Evolutionary conservation across 768 basidiomycete genomes (phyloP).

Genomic region (Leccinum pellstonianum): DNA sequence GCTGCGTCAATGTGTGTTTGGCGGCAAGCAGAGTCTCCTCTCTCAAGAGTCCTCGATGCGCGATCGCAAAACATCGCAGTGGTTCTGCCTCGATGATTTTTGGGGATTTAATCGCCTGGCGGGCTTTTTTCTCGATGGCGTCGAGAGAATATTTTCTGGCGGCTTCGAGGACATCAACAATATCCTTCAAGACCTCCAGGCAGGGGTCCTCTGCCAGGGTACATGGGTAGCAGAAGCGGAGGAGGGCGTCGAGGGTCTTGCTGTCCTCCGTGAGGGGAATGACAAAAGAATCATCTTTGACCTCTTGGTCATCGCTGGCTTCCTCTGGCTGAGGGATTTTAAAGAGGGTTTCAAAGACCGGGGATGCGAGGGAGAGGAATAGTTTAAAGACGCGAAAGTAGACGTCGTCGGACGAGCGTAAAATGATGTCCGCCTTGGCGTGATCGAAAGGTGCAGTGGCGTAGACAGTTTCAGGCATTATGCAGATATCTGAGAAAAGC

Average conservation of each 20-base stretch:
- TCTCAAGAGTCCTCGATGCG: constrained; percentile 22
- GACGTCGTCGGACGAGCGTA: constrained; percentile 27
- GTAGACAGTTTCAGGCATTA: background rate
- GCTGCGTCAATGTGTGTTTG: constrained; percentile 26
- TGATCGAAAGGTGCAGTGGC: constrained; percentile 23
- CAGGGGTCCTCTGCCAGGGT: constrained; percentile 19
- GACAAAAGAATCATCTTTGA: constrained; percentile 16
- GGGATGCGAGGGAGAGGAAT: constrained; percentile 34
- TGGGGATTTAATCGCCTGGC: constrained; percentile 21
- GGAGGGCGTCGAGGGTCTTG: constrained; percentile 21
- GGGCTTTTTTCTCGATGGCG: constrained; percentile 20
- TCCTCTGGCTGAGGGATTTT: constrained; percentile 26
- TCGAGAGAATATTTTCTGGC: constrained; percentile 24
- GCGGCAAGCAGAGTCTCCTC: constrained; percentile 31
- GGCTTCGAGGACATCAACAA: constrained; percentile 14
- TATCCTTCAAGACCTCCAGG: constrained; percentile 11
- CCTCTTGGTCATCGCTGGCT: constrained; percentile 8
- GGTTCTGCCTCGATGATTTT: constrained; percentile 23
- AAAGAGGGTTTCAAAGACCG: constrained; percentile 35
- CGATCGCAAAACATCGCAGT: constrained; percentile 33
- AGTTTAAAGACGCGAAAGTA: constrained; percentile 32
- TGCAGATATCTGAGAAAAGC: background rate
- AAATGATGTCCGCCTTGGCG: constrained; percentile 20
- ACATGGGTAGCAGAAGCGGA: constrained; percentile 25
- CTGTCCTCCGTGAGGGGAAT: constrained; percentile 20